These are phyloP conservation scores for Sporothrix sp. DNA, from an alignment of 2,329 filamentous ascomycete genomes.

Conservation along the genomic window DNA sequence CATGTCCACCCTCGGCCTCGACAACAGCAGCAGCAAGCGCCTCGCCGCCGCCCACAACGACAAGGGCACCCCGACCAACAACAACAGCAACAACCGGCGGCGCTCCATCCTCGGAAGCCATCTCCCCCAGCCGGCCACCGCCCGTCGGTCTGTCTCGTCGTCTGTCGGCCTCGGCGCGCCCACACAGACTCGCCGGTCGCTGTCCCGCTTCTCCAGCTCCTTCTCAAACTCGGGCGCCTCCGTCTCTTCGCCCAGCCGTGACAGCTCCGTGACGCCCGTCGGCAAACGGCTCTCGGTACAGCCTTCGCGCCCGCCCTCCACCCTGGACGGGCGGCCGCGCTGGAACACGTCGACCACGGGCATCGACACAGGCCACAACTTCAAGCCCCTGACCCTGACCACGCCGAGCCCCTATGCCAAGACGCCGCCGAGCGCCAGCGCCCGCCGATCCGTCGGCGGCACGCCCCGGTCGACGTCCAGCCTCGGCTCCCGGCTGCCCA, in stretches of 20 bases:
- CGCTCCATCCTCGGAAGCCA: slow-evolving; percentile 38
- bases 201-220: slow-evolving; percentile 20
- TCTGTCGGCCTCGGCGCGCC: slow-evolving; percentile 33
- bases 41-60: slow-evolving; percentile 23
- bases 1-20: slow-evolving; percentile 44
- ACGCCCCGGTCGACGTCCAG: slow-evolving; percentile 23
- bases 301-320: slow-evolving; percentile 26
- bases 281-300: slow-evolving; percentile 23
- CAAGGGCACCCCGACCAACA: slow-evolving; percentile 29
- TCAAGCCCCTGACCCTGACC: slow-evolving; percentile 51
- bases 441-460: slow-evolving; percentile 34
- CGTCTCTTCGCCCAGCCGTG: slow-evolving; percentile 26
- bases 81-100: slow-evolving; percentile 27
- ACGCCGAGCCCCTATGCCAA: slow-evolving; percentile 50
- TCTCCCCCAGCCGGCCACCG: slow-evolving; percentile 35
- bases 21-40: slow-evolving; percentile 28
- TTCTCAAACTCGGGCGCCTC: slow-evolving; percentile 10
- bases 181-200: slow-evolving; percentile 31
- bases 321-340: slow-evolving; percentile 50
- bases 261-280: slow-evolving; percentile 42
- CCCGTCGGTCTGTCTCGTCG: slow-evolving; percentile 37
- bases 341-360: slow-evolving; percentile 63
- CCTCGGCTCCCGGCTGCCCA: slow-evolving; percentile 37
- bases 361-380: slow-evolving; percentile 58
- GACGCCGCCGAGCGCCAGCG: slow-evolving; percentile 30